Conservation (phyloP, 1,139 yeast genomes). For the Zygoascus hellenicus region DNA sequence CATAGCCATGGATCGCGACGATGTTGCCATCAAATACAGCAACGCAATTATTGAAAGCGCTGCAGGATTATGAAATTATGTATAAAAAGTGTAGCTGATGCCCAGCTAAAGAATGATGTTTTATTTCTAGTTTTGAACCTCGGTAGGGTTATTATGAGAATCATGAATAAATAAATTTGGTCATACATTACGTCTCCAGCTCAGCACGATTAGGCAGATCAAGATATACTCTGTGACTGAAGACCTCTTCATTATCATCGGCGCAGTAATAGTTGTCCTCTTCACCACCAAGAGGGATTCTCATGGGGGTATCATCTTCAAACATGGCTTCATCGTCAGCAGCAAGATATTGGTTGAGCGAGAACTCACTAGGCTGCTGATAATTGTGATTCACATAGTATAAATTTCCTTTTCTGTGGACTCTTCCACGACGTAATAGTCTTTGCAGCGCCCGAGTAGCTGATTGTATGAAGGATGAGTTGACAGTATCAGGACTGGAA, state of each 20-base stretch:
- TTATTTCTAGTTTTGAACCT: too few species aligned
- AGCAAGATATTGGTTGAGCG: constrained; percentile 34
- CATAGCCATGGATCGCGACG: constrained; percentile 21
- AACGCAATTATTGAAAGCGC: constrained; percentile 17
- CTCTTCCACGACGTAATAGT: constrained; percentile 34
- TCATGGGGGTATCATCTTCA: constrained; percentile 31
- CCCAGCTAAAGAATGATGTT: not conserved
- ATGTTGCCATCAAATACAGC: constrained; percentile 24
- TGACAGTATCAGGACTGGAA: constrained; percentile 28
- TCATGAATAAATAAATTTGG: not conserved
- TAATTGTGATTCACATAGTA: constrained; percentile 31
- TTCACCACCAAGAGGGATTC: constrained; percentile 29
- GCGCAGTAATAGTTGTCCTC: constrained; percentile 31
- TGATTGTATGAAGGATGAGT: constrained; percentile 33
- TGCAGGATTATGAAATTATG: constrained; percentile 2
- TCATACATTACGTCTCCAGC: constrained; percentile 8
- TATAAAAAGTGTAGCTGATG: not conserved
- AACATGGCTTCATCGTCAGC: constrained; percentile 37
- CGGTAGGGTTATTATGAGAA: too few species aligned
- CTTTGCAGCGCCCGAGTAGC: constrained; percentile 37
- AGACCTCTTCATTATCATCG: constrained; percentile 34
- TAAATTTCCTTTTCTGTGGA: constrained; percentile 29
- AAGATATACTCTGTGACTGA: constrained; percentile 26
- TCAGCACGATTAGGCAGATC: not conserved
- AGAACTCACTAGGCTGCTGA: constrained; percentile 35